A percentile compares a stretch with the other conserved stretches of the same genome.
These are phyloP conservation scores for Tricholoma sp. DNA, from an alignment of 768 basidiomycete species.

Conservation along the genomic window DNA sequence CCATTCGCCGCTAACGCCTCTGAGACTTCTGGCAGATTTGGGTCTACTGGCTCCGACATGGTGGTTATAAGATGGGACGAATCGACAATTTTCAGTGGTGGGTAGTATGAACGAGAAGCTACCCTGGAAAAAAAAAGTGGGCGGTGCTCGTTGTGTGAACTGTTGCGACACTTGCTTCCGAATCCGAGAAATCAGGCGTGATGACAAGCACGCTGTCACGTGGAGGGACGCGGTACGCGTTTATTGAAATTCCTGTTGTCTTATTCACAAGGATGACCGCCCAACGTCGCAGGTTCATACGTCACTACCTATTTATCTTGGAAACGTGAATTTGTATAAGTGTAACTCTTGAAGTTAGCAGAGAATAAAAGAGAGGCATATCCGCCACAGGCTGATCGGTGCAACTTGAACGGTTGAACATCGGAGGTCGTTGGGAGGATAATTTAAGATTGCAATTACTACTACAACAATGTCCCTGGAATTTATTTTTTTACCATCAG, in stretches of 20 bases:
- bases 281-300: no score
- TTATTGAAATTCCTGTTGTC: background rate
- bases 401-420: no score
- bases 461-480: no score
- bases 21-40: constrained; percentile 7
- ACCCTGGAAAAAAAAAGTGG: constrained; percentile 3
- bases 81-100: background rate
- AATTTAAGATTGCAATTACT: no score
- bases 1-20: constrained; percentile 11
- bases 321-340: no score
- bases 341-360: no score
- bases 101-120: constrained; percentile 3
- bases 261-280: no score
- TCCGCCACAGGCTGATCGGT: no score
- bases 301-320: no score
- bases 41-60: constrained; percentile 16
- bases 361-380: no score
- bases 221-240: constrained; percentile 10
- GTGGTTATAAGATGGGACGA: background rate
- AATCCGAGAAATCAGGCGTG: constrained; percentile 10
- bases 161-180: constrained; percentile 12
- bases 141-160: constrained; percentile 15
- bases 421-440: no score
- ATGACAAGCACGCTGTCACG: constrained; percentile 13
- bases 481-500: no score